A percentile compares a stretch with the other conserved stretches of the same genome.
These are phyloP conservation scores for Chlorophyllum brunneum DNA, from an alignment of 768 basidiomycete species.

Conservation along the genomic window DNA sequence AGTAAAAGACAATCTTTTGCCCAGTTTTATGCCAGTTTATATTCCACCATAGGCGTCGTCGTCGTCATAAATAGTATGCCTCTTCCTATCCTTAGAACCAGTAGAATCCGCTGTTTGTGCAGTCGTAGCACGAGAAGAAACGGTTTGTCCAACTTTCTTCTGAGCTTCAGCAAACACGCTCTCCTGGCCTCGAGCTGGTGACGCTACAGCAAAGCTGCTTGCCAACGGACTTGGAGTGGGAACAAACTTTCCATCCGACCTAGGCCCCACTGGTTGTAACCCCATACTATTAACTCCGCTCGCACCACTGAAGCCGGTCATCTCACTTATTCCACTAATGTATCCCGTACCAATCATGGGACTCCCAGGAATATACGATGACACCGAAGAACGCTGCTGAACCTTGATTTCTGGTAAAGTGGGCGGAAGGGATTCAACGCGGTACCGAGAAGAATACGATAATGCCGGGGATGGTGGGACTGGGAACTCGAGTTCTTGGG, in stretches of 20 bases:
- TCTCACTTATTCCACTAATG: slow-evolving; percentile 7
- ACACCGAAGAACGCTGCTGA: slow-evolving; percentile 39
- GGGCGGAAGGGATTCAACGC: slow-evolving; percentile 48
- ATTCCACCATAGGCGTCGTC: slow-evolving; percentile 72
- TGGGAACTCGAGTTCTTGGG: slow-evolving; percentile 31
- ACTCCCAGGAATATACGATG: slow-evolving; percentile 19
- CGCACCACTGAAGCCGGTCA: neutral
- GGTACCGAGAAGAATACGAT: slow-evolving; percentile 29
- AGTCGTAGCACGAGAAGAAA: slow-evolving; percentile 8
- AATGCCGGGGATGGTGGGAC: slow-evolving; percentile 32
- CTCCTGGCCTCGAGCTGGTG: slow-evolving; percentile 11
- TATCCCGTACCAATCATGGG: slow-evolving; percentile 6
- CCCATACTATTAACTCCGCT: neutral
- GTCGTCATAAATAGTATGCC: slow-evolving; percentile 56
- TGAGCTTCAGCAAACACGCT: slow-evolving; percentile 2
- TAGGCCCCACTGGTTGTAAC: slow-evolving; percentile 5
- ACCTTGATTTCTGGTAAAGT: slow-evolving; percentile 50
- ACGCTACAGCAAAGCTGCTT: slow-evolving; percentile 27
- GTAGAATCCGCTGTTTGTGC: neutral
- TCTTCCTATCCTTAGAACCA: slow-evolving; percentile 20
- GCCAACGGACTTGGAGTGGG: slow-evolving; percentile 36
- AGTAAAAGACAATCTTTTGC: neutral
- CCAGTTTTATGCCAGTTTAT: slow-evolving; percentile 25
- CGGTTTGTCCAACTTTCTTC: neutral
- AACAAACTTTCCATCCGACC: slow-evolving; percentile 27